phyloP scores from a whole-genome alignment of 1,284 basidiomycete genomes.

The Peniophora sp. region DNA sequence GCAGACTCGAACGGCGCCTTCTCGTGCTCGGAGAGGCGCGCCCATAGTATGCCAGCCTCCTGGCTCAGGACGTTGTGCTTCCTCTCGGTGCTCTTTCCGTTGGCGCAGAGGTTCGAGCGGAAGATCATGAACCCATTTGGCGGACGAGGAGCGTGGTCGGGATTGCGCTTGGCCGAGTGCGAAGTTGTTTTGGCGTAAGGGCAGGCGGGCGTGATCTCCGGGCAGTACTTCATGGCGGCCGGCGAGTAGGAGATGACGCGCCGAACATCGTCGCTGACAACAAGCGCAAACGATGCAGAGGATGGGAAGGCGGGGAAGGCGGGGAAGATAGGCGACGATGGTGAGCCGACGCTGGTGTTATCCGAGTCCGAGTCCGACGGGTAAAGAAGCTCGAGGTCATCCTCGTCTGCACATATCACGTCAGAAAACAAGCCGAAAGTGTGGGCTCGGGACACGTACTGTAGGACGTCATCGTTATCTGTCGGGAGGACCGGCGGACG shows the following conservation, averaged over 20 bases:
- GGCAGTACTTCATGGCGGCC: constrained; percentile 7
- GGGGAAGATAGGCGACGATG: too few relatives aligned
- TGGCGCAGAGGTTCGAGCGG: constrained; percentile 60
- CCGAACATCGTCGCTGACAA: too few relatives aligned
- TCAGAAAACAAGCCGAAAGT: too few relatives aligned
- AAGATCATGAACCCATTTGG: constrained; percentile 83
- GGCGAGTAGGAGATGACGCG: constrained; percentile 8
- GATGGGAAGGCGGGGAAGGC: not conserved
- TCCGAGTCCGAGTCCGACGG: not conserved
- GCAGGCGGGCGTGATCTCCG: constrained; percentile 7
- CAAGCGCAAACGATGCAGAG: not conserved
- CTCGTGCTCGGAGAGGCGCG: constrained; percentile 24
- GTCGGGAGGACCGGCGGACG: not conserved
- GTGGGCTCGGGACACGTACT: too few relatives aligned
- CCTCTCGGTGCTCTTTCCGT: constrained; percentile 26
- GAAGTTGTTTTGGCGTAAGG: constrained; percentile 20
- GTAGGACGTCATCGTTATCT: too few relatives aligned
- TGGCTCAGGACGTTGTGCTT: constrained; percentile 47
- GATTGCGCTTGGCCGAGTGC: constrained; percentile 32
- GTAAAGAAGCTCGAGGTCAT: too few relatives aligned
- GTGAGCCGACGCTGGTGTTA: not conserved
- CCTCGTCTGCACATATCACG: too few relatives aligned
- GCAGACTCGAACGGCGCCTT: constrained; percentile 30
- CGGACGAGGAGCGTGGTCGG: constrained; percentile 59
- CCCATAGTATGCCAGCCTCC: constrained; percentile 39